phyloP scores from a whole-genome alignment of 257 asterid species.

The Ballota nigra region DNA sequence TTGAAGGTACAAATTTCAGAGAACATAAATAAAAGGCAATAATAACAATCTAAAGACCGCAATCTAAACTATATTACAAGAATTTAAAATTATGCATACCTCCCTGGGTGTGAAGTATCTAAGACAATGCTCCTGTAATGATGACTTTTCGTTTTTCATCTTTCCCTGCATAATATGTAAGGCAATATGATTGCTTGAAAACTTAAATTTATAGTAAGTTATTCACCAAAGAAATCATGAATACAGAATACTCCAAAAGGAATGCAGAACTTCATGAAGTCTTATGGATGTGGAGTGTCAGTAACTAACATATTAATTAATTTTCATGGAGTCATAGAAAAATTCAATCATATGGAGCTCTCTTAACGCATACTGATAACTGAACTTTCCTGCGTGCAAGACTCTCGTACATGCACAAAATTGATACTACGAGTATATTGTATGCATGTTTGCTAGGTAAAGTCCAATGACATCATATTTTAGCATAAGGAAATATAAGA shows the following conservation, averaged over 20 bases:
- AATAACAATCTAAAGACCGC: neutral
- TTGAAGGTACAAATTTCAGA: conserved; percentile 14
- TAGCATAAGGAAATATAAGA: neutral
- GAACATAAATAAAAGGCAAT: neutral
- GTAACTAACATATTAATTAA: neutral
- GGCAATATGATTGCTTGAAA: neutral
- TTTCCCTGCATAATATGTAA: conserved; percentile 47
- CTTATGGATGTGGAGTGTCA: conserved; percentile 9
- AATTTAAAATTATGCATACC: conserved; percentile 43
- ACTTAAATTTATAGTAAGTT: conserved; percentile 1
- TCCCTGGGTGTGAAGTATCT: conserved; percentile 96
- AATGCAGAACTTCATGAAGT: neutral
- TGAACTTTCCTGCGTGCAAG: neutral
- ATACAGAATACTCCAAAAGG: neutral
- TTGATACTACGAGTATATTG: neutral
- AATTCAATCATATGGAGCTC: neutral
- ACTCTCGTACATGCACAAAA: neutral
- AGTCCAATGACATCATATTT: neutral
- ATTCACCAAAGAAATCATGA: neutral
- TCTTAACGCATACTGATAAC: neutral
- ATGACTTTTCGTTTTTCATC: conserved; percentile 31
- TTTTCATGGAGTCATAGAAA: conserved; percentile 1
- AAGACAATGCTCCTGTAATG: conserved; percentile 57
- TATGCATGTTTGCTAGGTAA: neutral
- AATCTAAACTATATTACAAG: conserved; percentile 5